Evolutionary conservation across 805 yeast species (phyloP), one percentile per base, ranked within the genome.

Genomic region (Tetrapisispora nanseiensis): DNA sequence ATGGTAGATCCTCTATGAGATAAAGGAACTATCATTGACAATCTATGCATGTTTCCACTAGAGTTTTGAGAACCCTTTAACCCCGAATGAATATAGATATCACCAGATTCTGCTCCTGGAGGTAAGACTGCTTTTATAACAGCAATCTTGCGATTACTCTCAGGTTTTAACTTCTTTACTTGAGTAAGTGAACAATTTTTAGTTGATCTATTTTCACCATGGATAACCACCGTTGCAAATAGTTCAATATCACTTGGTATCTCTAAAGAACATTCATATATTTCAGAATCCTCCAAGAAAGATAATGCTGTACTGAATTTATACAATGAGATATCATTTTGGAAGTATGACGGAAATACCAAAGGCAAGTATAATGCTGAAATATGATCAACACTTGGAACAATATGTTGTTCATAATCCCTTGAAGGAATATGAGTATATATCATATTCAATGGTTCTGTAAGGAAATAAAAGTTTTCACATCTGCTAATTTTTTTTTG

Each of bases 351-450:
- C 0, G 95, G 89, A 55, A 86, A 84, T n/a, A 82, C 76, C 24
- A 94, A 74, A 0, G 98, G 98, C 38, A 90, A 67, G 36, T 86
- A 76, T 45, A 86, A 70, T 13, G 92, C 89, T 19, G 82, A 76
- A 49, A 77, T 71, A 28, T 83, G 82, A 47, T 85, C 89, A 46
- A 90, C 66, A 3, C 94, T 85, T 4, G 97, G 97, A 24, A 76
- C 71, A 18, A 90, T 75, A 63, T 85, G 95, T 61, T 92, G 98
- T 49, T 84, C 81, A 46, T 76, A 81, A 33, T 76, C 76, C 44
- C 78, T 78, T 15, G 78, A 70, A 12, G 98, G 97, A 37, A 86
- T 78, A 61, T 92, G 98, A 0, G 97, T 83, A 48, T 81, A 82
- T 13, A 92, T 75, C 33, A 86, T 57, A 43, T 78, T 75, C 42